Percentiles rank a stretch among this genome's conserved stretches.
These are phyloP conservation scores for Fusarium graminum DNA, from an alignment of 2,329 filamentous ascomycete species.

Conservation along the genomic window DNA sequence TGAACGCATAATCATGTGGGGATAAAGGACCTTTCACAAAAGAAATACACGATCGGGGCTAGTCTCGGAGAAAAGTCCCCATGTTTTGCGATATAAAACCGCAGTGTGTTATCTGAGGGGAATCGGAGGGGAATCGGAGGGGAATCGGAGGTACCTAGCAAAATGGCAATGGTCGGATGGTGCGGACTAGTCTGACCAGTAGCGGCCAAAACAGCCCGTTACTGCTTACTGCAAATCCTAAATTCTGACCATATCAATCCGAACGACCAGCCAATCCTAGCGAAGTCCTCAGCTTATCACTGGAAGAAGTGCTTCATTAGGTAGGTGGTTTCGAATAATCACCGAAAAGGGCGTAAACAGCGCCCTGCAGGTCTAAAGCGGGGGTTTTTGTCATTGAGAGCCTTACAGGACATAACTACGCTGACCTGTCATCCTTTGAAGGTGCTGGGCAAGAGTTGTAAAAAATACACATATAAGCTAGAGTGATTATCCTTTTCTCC, in stretches of 20 bases:
- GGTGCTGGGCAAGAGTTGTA: neutral
- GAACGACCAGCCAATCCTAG: neutral
- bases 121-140: too few relatives aligned
- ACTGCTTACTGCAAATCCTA: conserved; percentile 3
- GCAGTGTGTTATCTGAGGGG: too few relatives aligned
- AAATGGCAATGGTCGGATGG: too few relatives aligned
- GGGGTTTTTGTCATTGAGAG: too few relatives aligned
- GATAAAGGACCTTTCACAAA: too few relatives aligned
- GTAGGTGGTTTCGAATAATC: neutral
- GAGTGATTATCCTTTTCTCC: neutral
- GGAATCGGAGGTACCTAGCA: too few relatives aligned
- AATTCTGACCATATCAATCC: conserved; percentile 10
- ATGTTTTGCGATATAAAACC: too few relatives aligned
- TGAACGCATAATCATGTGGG: too few relatives aligned
- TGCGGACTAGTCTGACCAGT: neutral
- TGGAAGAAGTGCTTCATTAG: neutral
- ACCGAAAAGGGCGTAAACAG: too few relatives aligned
- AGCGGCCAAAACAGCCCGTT: neutral
- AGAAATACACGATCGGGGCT: too few relatives aligned
- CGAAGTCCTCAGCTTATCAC: neutral
- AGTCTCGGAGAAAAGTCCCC: too few relatives aligned
- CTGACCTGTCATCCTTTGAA: neutral
- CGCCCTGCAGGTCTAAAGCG: too few relatives aligned
- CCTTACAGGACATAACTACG: neutral
- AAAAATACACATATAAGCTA: neutral